Evolutionary conservation across 495 filamentous ascomycete genomes (phyloP).

Genomic region (Neurospora sp.): DNA sequence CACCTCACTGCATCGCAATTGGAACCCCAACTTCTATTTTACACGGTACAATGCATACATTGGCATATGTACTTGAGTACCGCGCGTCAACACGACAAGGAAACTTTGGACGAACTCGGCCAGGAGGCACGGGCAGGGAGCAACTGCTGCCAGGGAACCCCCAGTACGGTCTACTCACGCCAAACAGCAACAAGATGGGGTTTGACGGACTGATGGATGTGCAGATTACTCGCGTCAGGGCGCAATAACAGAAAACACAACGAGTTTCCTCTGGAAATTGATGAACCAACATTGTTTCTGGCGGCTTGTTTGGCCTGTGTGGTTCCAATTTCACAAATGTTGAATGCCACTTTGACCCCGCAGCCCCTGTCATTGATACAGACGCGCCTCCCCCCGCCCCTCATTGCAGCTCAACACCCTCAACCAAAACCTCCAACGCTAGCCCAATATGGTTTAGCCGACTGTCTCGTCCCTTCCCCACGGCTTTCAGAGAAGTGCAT

Average conservation of each 20-base stretch:
- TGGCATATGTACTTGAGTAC: not conserved
- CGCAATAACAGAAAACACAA: not conserved
- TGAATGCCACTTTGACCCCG: conserved; percentile 20
- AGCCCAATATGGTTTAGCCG: conserved; percentile 13
- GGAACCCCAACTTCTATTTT: not conserved
- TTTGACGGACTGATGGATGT: not conserved
- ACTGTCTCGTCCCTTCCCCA: conserved; percentile 11
- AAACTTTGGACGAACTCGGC: not conserved
- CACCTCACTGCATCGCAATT: not conserved
- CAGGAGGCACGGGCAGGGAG: not conserved
- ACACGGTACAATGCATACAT: not conserved
- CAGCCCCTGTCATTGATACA: conserved; percentile 12
- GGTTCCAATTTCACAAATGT: conserved; percentile 17
- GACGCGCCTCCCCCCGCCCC: conserved; percentile 7
- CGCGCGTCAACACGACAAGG: not conserved
- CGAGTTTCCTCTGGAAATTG: not conserved
- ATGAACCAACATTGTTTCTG: not conserved
- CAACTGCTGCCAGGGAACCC: not conserved
- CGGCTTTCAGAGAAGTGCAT: conserved; percentile 1
- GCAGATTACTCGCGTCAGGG: not conserved
- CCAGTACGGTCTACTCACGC: not conserved
- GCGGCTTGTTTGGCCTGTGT: not conserved
- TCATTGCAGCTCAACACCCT: conserved; percentile 10
- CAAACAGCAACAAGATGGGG: not conserved
- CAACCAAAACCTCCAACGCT: conserved; percentile 22